Evolutionary conservation across 176 grass and related monocot species (phyloP).

Genomic region (Neostapfia colusana): DNA sequence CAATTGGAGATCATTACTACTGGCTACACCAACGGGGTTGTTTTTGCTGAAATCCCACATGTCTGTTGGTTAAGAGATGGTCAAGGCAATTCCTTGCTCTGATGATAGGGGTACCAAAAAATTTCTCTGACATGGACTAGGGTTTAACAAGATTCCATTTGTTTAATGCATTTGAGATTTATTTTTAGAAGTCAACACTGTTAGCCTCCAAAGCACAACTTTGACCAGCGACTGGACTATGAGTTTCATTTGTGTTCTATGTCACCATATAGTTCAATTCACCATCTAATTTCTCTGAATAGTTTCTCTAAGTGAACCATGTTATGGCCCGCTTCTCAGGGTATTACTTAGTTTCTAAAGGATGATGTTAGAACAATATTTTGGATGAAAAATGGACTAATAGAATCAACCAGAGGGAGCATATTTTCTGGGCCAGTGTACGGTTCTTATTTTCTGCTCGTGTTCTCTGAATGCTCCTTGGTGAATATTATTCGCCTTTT

Average conservation of each 20-base stretch:
- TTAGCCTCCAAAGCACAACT: too few relatives aligned
- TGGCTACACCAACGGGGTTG: background rate
- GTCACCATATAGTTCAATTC: too few relatives aligned
- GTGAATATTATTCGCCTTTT: background rate
- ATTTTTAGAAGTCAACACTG: background rate
- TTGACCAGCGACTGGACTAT: too few relatives aligned
- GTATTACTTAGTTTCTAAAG: background rate
- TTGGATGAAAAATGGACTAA: background rate
- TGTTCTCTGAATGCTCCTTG: background rate
- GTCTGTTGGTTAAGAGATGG: constrained; percentile 3
- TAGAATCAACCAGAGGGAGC: background rate
- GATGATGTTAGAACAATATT: background rate
- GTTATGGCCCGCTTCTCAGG: background rate
- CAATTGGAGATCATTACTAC: background rate
- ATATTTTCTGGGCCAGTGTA: background rate
- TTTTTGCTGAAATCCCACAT: background rate
- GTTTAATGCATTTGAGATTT: background rate
- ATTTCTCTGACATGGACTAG: background rate
- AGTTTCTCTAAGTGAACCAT: too few relatives aligned
- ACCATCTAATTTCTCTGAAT: too few relatives aligned
- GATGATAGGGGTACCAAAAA: background rate
- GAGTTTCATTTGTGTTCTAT: too few relatives aligned
- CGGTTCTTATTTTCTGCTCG: background rate
- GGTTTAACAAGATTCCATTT: background rate
- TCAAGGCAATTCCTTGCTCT: background rate